phyloP scores from a whole-genome alignment of 768 basidiomycete genomes.

The Suillus paluster region DNA sequence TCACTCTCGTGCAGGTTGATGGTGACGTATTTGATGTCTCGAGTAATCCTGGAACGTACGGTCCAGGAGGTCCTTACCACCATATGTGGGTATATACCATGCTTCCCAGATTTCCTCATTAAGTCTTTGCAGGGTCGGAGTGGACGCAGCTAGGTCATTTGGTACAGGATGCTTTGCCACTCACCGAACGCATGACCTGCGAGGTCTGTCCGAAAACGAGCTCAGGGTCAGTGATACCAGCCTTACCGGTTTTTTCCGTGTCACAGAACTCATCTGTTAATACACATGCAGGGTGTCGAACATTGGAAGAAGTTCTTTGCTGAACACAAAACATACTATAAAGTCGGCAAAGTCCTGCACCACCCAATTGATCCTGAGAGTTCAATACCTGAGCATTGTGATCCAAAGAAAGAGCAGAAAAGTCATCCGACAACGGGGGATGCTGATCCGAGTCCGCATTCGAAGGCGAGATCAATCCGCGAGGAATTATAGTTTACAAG shows the following conservation, averaged over 20 bases:
- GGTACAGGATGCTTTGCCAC: slow-evolving; percentile 92
- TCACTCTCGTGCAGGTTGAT: slow-evolving; percentile 64
- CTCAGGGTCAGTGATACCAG: slow-evolving; percentile 58
- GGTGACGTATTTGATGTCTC: slow-evolving; percentile 93
- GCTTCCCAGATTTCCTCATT: slow-evolving; percentile 15
- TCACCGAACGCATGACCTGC: slow-evolving; percentile 89
- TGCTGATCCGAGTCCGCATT: slow-evolving; percentile 31
- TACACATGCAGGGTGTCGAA: slow-evolving; percentile 58
- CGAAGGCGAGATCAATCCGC: slow-evolving; percentile 19
- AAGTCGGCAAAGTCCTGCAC: slow-evolving; percentile 78
- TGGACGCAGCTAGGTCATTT: slow-evolving; percentile 91
- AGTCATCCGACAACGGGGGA: slow-evolving; percentile 26
- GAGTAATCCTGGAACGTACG: slow-evolving; percentile 75
- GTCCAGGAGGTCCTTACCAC: slow-evolving; percentile 85
- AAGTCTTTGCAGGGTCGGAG: slow-evolving; percentile 62
- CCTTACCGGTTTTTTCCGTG: neutral
- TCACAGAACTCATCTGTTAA: slow-evolving; percentile 8
- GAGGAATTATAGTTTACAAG: slow-evolving; percentile 36
- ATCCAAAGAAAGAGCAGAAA: slow-evolving; percentile 57
- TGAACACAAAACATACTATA: slow-evolving; percentile 77
- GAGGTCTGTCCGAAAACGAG: slow-evolving; percentile 77
- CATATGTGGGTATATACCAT: slow-evolving; percentile 52
- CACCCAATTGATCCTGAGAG: slow-evolving; percentile 75
- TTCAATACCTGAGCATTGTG: slow-evolving; percentile 77
- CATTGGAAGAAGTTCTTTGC: slow-evolving; percentile 93